Evolutionary conservation across 176 grass and related monocot genomes (phyloP), one percentile per base, ranked within the genome.

Genomic region (Phyllostachys edulis): DNA sequence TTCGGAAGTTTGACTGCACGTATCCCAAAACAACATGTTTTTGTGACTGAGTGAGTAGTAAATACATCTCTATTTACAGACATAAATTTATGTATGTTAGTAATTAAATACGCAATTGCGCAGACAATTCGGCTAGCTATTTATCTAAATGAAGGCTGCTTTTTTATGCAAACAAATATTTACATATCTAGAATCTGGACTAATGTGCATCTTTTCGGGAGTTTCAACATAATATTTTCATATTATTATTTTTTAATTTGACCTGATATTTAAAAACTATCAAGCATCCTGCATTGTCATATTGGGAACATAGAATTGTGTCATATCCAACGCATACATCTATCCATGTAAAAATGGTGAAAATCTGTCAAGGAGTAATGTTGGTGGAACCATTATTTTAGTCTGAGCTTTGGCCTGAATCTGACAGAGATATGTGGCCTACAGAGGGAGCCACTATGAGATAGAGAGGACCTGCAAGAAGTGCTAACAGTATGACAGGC

Each of bases 181-280:
- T 82, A 82, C 13, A 47, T 73, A 34, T 73, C 54, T 83, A 21
- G 40, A 57, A 73, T 62, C 26, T 62, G 11, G 17, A 82, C 27
- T 49, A 24, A n/a, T 81, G 49, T 59, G 15, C 23, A 17, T 13
- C 55, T 1, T 54, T 17, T n/a, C 14, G 20, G 11, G 12, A 13
- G 21, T 55, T 56, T 71, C 60, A 26, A 14, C 26, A 2, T n/a
- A 29, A 4, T 73, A 9, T 50, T 50, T 18, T 14, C 17, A 5
- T 79, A 61, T n/a, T 49, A n/a, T n/a, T n/a, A n/a, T n/a, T 66
- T 6, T 36, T 32, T 65, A 39, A 17, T 69, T 77, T 69, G 49
- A 36, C 26, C 52, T 42, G 24, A 54, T 52, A 18, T 20, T 54
- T 54, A 89, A 75, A 44, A 66, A 15, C 27, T 20, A 76, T 47